Evolutionary conservation across 495 filamentous ascomycete genomes (phyloP), one percentile per base, ranked within the genome.

Genomic region (Paragyromitra xinjiangensis): DNA sequence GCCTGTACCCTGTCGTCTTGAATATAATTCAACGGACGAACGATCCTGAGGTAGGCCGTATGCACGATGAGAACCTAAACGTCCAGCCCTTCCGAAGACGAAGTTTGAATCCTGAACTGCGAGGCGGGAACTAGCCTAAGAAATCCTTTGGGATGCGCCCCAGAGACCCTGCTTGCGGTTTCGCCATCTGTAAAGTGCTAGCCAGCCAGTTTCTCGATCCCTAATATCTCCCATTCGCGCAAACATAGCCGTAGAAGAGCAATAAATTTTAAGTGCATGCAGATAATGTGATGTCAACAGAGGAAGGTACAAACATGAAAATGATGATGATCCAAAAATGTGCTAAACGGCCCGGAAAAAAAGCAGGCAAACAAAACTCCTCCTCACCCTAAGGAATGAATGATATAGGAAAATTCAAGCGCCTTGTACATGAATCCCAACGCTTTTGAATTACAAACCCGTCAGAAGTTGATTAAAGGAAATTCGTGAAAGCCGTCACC

Each of bases 221-320:
- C 39, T 44, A 75, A 75, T 71, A 75, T 71, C 71, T 74, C 73
- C 73, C 73, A 76, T 73, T 73, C 61, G 69, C 74, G 74, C 74
- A 77, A 77, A 77, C 68, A 77, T 73, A 77, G 68, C 74, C 74
- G 73, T 77, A 77, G 74, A 72, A 72, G 68, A 71, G 73, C 53
- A 61, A 77, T 77, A 59, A 77, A 77, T 59, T 77, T 77, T 73
- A 77, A 22, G 69, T 40, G 74, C 74, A 77, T 77, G 74, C 74
- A 77, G 61, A 73, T 77, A 77, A 77, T 77, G 74, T 77, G 74
- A 77, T 72, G 73, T 72, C 73, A 44, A 76, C 59, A 76, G 67
- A 72, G 73, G 69, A 71, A 77, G 66, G 74, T 77, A 77, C 74
- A 77, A 77, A 77, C 74, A 73, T 73, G 74, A 77, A 66, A 77